These are phyloP conservation scores for Puccinellia tenuiflora DNA, from an alignment of 176 grass and related monocot species.

Conservation along the genomic window DNA sequence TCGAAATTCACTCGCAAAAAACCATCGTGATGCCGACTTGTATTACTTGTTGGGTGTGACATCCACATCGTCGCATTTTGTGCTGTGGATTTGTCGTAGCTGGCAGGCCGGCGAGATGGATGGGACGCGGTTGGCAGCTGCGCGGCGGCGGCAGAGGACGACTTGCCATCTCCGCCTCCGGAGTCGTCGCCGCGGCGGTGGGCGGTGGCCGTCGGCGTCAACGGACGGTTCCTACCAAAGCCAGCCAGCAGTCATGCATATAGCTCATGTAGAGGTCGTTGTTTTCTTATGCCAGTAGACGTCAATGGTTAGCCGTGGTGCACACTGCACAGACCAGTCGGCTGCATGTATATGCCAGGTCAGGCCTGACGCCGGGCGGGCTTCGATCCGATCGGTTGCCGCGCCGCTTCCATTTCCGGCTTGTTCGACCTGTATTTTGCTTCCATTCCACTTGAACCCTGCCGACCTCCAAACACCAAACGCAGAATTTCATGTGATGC, in stretches of 20 bases:
- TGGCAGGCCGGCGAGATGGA: neutral
- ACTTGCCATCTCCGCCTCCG: neutral
- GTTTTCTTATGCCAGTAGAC: neutral
- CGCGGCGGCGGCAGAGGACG: neutral
- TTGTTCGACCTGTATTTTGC: no score
- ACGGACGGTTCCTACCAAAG: neutral
- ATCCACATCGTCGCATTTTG: neutral
- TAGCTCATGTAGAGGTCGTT: neutral
- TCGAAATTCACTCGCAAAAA: neutral
- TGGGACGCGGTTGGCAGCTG: neutral
- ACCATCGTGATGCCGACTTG: neutral
- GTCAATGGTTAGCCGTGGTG: neutral
- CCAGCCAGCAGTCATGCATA: neutral
- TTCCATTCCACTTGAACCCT: no score
- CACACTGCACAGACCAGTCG: neutral
- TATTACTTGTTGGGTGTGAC: no score
- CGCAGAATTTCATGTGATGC: no score
- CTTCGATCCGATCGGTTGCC: no score
- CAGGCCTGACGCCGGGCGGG: no score
- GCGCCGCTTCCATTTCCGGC: no score
- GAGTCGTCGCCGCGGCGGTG: neutral
- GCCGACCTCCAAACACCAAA: no score
- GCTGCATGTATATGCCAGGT: no score
- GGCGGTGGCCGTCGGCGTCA: neutral
- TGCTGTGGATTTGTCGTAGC: neutral